Base-by-base conservation (phyloP, 129 eudicot genomes). In the Centella asiatica region DNA sequence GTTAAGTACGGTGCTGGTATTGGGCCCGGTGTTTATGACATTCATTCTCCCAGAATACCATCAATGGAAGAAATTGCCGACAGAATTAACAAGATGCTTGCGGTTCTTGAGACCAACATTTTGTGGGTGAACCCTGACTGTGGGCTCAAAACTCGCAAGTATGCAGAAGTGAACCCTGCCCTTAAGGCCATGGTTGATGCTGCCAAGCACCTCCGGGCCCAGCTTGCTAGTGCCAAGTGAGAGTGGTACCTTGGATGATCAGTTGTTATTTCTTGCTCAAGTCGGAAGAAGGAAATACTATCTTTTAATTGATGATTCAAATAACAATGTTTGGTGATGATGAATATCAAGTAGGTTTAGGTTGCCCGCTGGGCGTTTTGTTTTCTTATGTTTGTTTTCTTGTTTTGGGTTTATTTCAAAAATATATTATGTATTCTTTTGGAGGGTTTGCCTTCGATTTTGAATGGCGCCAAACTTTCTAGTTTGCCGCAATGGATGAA, bases 101-200 rank as follows among this genome's bases (percentile, higher is more conserved):
- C 85, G 9, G 95, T 87, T n/a, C 84, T 87, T 5, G 90, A 87
- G 61, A 69, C 76, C 74, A 78, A 87, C 74, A 69, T 87, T 62
- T 73, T 87, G 81, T 87, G 95, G 95, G 88, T 87, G 10, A 87
- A 87, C 83, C 92, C 95, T 2, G 95, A 87, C 75, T 87, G 95
- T 68, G 95, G 95, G 55, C 95, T 87, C 57, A 87, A 87, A 83
- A 87, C 95, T 54, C 95, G 95, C 66, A 87, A 87, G 81, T 87
- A 87, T 44, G 51, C 61, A 11, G 95, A 87, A 69, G 95, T 87
- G 49, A 83, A 87, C 62, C 92, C 95, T 0, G 95, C 95, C 14
- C 87, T 87, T 25, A 59, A 64, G 2, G 72, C 74, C 79, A 80
- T 87, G 95, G 95, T 87, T 46, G 55, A 86, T 39, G 95, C 95